Percentiles rank a stretch among this genome's conserved stretches.
phyloP scores from a whole-genome alignment of 441 rosid species.

The Gossypium aridum region DNA sequence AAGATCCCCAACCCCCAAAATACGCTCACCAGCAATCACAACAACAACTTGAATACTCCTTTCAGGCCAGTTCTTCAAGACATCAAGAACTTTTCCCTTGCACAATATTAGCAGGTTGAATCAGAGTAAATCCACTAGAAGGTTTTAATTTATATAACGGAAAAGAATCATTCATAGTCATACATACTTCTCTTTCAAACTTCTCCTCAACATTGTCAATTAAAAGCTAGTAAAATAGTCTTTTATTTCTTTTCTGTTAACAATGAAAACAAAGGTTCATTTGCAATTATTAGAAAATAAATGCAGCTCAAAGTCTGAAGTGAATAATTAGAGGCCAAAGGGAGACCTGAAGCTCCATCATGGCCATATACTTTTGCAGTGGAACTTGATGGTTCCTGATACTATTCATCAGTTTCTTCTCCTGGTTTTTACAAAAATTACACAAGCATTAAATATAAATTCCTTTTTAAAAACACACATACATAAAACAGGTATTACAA shows the following conservation, averaged over 20 bases:
- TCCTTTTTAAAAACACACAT: not conserved
- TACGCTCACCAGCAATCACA: slow-evolving; percentile 88
- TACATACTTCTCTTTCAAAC: slow-evolving; percentile 54
- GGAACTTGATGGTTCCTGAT: slow-evolving; percentile 71
- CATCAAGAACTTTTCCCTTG: slow-evolving; percentile 71
- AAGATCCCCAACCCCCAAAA: slow-evolving; percentile 86
- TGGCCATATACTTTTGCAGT: slow-evolving; percentile 76
- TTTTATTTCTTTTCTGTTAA: slow-evolving; percentile 75
- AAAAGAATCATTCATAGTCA: slow-evolving; percentile 12
- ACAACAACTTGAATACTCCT: slow-evolving; percentile 77
- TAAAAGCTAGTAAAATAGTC: slow-evolving; percentile 73
- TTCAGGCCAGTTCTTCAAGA: slow-evolving; percentile 85
- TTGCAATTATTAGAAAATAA: too few species aligned
- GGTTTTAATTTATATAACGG: not conserved
- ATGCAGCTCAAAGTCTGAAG: too few species aligned
- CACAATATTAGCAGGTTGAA: not conserved
- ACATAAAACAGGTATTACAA: not conserved
- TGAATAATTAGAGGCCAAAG: not conserved
- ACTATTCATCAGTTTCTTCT: slow-evolving; percentile 67
- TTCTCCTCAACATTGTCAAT: slow-evolving; percentile 82
- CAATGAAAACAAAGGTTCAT: not conserved
- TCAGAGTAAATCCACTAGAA: not conserved
- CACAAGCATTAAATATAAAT: not conserved
- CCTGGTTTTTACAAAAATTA: slow-evolving; percentile 30
- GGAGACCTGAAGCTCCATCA: slow-evolving; percentile 86